These are phyloP conservation scores for Saposhnikovia divaricata DNA, from an alignment of 129 eudicot species.

Conservation along the genomic window DNA sequence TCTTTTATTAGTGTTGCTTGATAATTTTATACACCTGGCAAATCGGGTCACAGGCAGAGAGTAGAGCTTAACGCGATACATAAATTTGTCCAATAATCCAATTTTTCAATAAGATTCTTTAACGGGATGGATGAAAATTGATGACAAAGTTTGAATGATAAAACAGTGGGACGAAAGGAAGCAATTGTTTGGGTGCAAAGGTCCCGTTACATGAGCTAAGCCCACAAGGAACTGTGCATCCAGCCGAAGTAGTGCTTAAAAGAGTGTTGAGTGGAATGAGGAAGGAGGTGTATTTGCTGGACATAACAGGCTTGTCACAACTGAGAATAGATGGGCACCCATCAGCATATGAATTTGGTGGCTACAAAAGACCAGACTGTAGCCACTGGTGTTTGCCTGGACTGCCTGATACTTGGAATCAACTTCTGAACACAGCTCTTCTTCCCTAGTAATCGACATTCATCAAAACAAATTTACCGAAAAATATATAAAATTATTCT, in stretches of 20 bases:
- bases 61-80: no score
- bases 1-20: neutral
- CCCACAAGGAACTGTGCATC: constrained; percentile 15
- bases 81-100: no score
- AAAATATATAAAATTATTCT: neutral
- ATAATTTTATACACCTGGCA: neutral
- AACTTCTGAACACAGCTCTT: constrained; percentile 23
- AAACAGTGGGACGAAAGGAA: constrained; percentile 11
- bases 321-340: constrained; percentile 38
- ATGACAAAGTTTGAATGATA: neutral
- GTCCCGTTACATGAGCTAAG: constrained; percentile 1
- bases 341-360: constrained; percentile 22
- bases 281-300: constrained; percentile 21
- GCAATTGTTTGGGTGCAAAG: constrained; percentile 2
- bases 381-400: constrained; percentile 48
- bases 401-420: constrained; percentile 43
- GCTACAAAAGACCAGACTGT: constrained; percentile 21
- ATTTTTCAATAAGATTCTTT: neutral
- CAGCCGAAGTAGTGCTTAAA: constrained; percentile 27
- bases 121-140: neutral
- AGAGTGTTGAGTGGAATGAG: constrained; percentile 14
- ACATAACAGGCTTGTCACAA: constrained; percentile 25
- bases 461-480: neutral
- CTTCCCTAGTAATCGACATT: neutral
- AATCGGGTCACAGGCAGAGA: no score